Evolutionary conservation across 2,329 filamentous ascomycete species (phyloP).

Genomic region (Xylariaceae sp.): DNA sequence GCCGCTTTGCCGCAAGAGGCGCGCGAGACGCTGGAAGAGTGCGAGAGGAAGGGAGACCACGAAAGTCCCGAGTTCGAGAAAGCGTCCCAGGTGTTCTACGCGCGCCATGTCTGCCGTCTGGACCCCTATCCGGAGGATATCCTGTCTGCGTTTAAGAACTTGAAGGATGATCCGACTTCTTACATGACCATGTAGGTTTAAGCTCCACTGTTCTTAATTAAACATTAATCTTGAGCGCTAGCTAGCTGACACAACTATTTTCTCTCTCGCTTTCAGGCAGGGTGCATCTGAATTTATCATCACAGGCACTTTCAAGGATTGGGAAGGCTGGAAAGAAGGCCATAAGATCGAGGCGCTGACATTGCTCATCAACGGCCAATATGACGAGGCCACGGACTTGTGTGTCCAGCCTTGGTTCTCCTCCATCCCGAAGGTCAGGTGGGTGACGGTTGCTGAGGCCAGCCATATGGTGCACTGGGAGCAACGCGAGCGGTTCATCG

Average conservation of each 20-base stretch:
- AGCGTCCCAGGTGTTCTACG: conserved; percentile 2
- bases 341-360: conserved; percentile 8
- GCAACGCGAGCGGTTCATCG: conserved; percentile 15
- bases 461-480: conserved; percentile 19
- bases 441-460: conserved; percentile 18
- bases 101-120: conserved; percentile 1
- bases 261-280: too few relatives aligned
- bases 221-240: not conserved
- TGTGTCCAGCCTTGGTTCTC: conserved; percentile 15
- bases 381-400: conserved; percentile 9
- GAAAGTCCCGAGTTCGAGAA: conserved; percentile 4
- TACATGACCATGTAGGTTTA: conserved; percentile 5
- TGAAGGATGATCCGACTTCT: conserved; percentile 4
- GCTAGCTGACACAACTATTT: conserved; percentile 1
- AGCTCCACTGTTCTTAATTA: not conserved
- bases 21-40: conserved; percentile 3
- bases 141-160: not conserved
- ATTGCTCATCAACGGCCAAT: conserved; percentile 7
- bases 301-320: conserved; percentile 9
- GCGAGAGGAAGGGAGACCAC: conserved; percentile 1
- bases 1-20: conserved; percentile 2
- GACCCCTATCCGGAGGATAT: conserved; percentile 5
- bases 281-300: conserved; percentile 11
- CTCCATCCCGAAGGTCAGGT: conserved; percentile 17
- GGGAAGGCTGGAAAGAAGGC: conserved; percentile 9